Evolutionary conservation across 306 rosid species (phyloP), one percentile per base, ranked within the genome.

Genomic region (Hippophae rhamnoides): DNA sequence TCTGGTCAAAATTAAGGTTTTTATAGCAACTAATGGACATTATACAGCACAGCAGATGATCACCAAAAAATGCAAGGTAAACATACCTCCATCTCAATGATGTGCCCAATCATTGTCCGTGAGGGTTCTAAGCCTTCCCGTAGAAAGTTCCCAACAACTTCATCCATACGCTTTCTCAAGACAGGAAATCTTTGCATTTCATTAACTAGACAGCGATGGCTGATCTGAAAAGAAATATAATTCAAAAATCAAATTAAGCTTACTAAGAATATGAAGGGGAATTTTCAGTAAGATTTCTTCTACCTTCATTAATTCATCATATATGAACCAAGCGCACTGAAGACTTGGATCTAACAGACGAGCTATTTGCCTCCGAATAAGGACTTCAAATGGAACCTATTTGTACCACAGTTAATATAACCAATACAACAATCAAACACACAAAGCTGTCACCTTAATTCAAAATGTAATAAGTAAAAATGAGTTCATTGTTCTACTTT

Each of bases 271-370:
- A 7, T 51, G 49, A 69, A 55, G 48, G 5, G 38, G 38, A 4
- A 31, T 31, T 31, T 13, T 8, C 38, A 43, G 58, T 43, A 38
- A 41, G 52, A 63, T 47, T 43, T 40, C 47, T 26, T 54, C 60
- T 56, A 86, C 99, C 95, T 88, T 88, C 13, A 85, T 72, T 63
- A 93, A 75, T 72, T 93, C 99, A 43, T 88, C 99, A 50, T 86
- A 88, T 71, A 93, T 93, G 78, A 93, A 88, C 81, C 99, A 82
- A 41, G 99, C 95, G 71, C 99, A 93, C 71, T 93, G 99, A 72
- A 86, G 96, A 79, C 99, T 88, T 70, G 99, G 99, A 82, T 88
- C 99, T 74, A 84, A 75, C 64, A 93, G 71, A 40, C 95, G 95
- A 66, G 89, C 81, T 71, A 88, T 86, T 75, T 93, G 99, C 84